Base-by-base conservation (phyloP, 495 filamentous ascomycete genomes). In the Podospora appendiculata region DNA sequence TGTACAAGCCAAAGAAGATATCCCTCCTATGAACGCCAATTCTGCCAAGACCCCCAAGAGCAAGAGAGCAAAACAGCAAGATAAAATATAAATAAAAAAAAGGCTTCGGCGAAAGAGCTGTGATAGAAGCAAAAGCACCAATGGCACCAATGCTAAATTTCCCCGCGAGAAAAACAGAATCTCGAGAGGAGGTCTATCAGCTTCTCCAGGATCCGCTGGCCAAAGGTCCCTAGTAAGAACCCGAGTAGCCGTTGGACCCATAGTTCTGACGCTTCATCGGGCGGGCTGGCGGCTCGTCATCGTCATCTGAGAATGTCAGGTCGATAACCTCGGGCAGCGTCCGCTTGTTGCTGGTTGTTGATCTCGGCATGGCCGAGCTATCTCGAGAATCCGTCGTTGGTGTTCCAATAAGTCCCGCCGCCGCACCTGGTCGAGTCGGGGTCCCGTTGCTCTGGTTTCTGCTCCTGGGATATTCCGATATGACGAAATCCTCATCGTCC, bases 291-390 rank as follows among this genome's bases (percentile, higher is more conserved):
- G 79, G 79, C 41, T 84, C 79, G 32, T 91, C 87, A 41, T 87
- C 85, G 53, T 88, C 85, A 50, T 88, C 85, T 44, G 85, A 89
- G 3, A 82, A 71, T 1, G 87, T 93, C 51, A 93, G 78, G 60
- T 95, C 90, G 51, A 94, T 90, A 16, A 94, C 78, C 45, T 81
- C 77, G 12, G 79, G 66, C 6, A 72, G 69, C 2, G 82, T 69
- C 17, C 88, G 78, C 63, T 90, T 93, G 51, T 70, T 82, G 52
- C 73, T 72, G 14, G 43, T 51, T 69, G 39, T 43, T 53, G 59
- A 68, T 19, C 72, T 68, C 32, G 66, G 74, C 40, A 69, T 65
- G n/a, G 70, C 55, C 11, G 68, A 58, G 10, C 61, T 71, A 16
- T 61, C 66, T 8, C 59, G 52, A 18, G 57, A 58, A 8, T 54